These are phyloP conservation scores for Scedosporium apiospermum DNA, from an alignment of 2,329 filamentous ascomycete species.

Conservation along the genomic window DNA sequence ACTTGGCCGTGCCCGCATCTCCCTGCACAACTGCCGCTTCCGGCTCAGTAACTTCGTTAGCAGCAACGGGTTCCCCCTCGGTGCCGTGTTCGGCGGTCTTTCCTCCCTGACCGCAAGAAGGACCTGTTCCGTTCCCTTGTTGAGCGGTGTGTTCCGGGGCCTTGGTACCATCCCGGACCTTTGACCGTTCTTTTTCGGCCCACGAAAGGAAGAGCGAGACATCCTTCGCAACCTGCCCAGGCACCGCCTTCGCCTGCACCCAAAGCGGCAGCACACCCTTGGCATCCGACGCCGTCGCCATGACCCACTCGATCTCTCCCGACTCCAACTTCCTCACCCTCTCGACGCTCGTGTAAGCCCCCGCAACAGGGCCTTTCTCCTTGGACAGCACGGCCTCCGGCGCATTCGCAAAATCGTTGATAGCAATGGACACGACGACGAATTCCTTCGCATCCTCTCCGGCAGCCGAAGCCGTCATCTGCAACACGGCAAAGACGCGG, in stretches of 20 bases:
- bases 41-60: no score
- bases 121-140: neutral
- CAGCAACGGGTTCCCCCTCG: no score
- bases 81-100: neutral
- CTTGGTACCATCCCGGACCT: neutral
- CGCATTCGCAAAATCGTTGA: constrained; percentile 18
- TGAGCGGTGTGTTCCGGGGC: neutral
- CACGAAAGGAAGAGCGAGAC: constrained; percentile 59
- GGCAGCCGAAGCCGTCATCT: constrained; percentile 40
- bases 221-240: constrained; percentile 58
- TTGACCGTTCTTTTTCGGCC: constrained; percentile 37
- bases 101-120: neutral
- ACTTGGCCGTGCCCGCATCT: no score
- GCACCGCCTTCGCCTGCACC: constrained; percentile 55
- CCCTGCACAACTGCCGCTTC: no score
- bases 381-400: constrained; percentile 60
- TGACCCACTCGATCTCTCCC: constrained; percentile 60
- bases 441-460: constrained; percentile 33
- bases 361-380: constrained; percentile 41
- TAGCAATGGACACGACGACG: constrained; percentile 46
- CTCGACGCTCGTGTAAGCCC: constrained; percentile 58
- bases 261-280: constrained; percentile 55
- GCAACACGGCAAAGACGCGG: constrained; percentile 57
- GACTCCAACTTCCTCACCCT: constrained; percentile 36
- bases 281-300: constrained; percentile 68